Evolutionary conservation across 169 alveolate species (phyloP).

Genomic region (Eimeria maxima): DNA sequence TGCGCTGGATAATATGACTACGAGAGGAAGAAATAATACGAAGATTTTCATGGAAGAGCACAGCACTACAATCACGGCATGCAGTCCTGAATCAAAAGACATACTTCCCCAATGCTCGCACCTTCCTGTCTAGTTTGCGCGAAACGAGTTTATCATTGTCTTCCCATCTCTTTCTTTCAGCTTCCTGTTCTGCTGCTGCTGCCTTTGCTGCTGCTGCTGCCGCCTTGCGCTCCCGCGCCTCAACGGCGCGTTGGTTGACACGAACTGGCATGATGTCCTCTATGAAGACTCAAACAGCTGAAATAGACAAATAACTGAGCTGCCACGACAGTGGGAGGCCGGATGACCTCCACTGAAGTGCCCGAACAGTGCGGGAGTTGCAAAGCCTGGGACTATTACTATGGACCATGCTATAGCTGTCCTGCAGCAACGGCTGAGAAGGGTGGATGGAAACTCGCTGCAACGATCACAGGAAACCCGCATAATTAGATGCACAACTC

Average conservation of each 20-base stretch:
- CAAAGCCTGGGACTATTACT: background rate
- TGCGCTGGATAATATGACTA: background rate
- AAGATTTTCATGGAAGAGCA: background rate
- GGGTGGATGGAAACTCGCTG: background rate
- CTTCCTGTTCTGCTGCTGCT: conserved; percentile 63
- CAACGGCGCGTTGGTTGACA: conserved; percentile 74
- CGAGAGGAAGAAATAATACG: background rate
- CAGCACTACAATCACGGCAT: background rate
- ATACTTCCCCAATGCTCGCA: background rate
- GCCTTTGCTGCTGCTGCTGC: conserved; percentile 81
- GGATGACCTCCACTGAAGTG: background rate
- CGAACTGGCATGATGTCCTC: conserved; percentile 48
- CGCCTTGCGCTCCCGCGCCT: conserved; percentile 81
- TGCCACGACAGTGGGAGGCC: background rate
- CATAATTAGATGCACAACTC: background rate
- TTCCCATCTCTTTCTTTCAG: conserved; percentile 74
- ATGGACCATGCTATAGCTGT: background rate
- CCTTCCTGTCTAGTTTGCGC: conserved; percentile 76
- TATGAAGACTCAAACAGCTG: background rate
- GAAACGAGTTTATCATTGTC: conserved; percentile 72
- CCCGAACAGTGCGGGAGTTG: background rate
- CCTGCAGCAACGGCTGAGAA: background rate
- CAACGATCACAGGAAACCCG: background rate
- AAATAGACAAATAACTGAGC: background rate
- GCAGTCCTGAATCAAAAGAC: background rate